Evolutionary conservation across 2,329 filamentous ascomycete genomes (phyloP), one percentile per base, ranked within the genome.

Genomic region (Clonostachys solani): DNA sequence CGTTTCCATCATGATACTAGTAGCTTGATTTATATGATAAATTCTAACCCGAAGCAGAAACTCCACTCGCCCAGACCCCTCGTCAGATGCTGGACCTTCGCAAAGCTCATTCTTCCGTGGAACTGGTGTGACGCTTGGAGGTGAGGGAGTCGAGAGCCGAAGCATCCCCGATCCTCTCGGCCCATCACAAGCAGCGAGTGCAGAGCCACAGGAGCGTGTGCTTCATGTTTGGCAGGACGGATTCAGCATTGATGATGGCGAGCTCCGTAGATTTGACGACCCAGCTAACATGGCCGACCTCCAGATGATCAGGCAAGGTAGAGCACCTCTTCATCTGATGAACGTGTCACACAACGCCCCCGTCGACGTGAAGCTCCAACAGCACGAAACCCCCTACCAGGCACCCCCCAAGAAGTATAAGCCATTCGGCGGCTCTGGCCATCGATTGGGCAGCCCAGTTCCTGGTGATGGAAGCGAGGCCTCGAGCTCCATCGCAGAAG

Each of bases 211-310:
- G 50, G 81, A 82, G 44, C 83, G 88, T 44, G 78, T 82, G 12
- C 74, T 95, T 46, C 89, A 92, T 59, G 76, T 94, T 41, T 95
- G 89, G 89, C 77, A 79, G 40, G 85, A 95, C 60, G 89, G 89
- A 13, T 92, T 94, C 69, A 92, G 87, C 53, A 83, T 95, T 50
- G 89, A 92, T 50, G 87, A 94, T 58, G 89, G 89, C 29, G 80
- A 84, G 42, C 79, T 94, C 36, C 84, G 80, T 61, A 82, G 87
- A 47, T 92, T 89, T 60, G 86, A 92, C 57, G 88, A 94, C 62
- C 87, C 88, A 0, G 77, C 77, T 33, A 91, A 92, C 61, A 80
- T 83, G 33, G 74, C 77, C 44, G 86, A 87, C 46, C 73, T 94
- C 41, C 74, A 82, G 49, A 85, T 91, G 75, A 94, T 94, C 57